Percentiles rank a stretch among this genome's conserved stretches.
phyloP scores from a whole-genome alignment of 2,329 filamentous ascomycete genomes.

The Calonectria crousiana region DNA sequence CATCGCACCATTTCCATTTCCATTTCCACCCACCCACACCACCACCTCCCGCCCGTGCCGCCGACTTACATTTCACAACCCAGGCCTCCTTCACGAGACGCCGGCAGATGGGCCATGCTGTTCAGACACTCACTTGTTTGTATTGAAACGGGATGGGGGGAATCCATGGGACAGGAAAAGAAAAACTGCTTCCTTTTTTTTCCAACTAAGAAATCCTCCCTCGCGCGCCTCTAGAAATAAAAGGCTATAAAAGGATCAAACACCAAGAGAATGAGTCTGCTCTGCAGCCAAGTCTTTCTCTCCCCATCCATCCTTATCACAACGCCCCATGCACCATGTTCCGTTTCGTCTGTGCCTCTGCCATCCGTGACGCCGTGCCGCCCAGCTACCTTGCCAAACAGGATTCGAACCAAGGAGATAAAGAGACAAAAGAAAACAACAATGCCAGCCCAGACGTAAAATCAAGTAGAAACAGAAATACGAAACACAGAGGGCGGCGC shows the following conservation, averaged over 20 bases:
- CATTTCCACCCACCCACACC: conserved; percentile 8
- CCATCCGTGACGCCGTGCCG: conserved; percentile 39
- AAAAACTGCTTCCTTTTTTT: neutral
- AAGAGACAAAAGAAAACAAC: conserved; percentile 14
- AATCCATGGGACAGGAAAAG: neutral
- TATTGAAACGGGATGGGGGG: neutral
- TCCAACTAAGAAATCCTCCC: neutral
- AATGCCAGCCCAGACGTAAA: conserved; percentile 8
- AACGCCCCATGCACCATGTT: conserved; percentile 33
- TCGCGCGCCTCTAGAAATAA: neutral
- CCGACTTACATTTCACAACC: neutral
- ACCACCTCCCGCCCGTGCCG: neutral
- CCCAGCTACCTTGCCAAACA: conserved; percentile 23
- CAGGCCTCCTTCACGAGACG: neutral
- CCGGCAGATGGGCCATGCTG: neutral
- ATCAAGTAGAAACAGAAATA: neutral
- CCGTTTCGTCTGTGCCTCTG: conserved; percentile 30
- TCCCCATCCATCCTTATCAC: conserved; percentile 4
- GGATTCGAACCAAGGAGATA: conserved; percentile 4
- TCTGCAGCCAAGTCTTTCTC: neutral
- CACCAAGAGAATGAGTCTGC: neutral
- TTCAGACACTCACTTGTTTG: neutral
- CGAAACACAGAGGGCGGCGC: neutral
- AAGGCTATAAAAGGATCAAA: neutral
- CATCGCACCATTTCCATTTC: conserved; percentile 23